Conservation (phyloP, 768 basidiomycete genomes). For the Naganishia friedmannii region DNA sequence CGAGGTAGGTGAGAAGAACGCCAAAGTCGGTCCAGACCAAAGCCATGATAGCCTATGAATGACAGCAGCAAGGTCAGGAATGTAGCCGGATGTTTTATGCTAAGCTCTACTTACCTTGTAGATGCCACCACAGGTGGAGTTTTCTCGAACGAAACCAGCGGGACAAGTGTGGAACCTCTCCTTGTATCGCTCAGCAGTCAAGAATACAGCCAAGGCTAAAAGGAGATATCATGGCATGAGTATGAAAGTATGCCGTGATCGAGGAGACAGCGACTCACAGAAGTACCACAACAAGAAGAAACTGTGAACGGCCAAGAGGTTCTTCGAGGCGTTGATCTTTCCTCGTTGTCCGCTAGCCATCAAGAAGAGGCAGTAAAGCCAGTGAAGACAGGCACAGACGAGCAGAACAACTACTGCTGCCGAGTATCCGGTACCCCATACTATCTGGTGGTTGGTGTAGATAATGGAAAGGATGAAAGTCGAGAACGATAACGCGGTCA, state of each 20-base stretch:
- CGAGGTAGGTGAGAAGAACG: slow-evolving; percentile 25
- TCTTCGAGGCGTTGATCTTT: slow-evolving; percentile 20
- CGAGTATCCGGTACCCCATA: slow-evolving; percentile 19
- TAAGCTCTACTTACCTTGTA: slow-evolving; percentile 11
- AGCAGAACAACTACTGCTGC: slow-evolving; percentile 24
- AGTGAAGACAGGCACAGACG: slow-evolving; percentile 23
- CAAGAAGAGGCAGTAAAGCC: slow-evolving; percentile 30
- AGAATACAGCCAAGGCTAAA: slow-evolving; percentile 29
- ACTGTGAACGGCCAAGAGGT: slow-evolving; percentile 24
- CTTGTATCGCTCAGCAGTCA: slow-evolving; percentile 31
- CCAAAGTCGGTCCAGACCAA: slow-evolving; percentile 29
- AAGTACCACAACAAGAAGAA: slow-evolving; percentile 31
- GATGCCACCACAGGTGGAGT: slow-evolving; percentile 25
- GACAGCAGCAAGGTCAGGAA: not conserved
- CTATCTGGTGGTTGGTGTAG: slow-evolving; percentile 31
- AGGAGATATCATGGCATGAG: not conserved
- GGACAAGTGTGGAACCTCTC: slow-evolving; percentile 30
- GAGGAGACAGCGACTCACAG: slow-evolving; percentile 11
- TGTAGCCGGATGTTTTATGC: not conserved
- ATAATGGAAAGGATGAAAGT: slow-evolving; percentile 33
- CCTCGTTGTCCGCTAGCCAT: slow-evolving; percentile 25
- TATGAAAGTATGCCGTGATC: too few relatives aligned
- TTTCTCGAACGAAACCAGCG: slow-evolving; percentile 17
- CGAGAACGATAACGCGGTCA: slow-evolving; percentile 29
- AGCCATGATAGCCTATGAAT: slow-evolving; percentile 28